phyloP scores from a whole-genome alignment of 176 grass and related monocot species.

The Oryza coarctata region DNA sequence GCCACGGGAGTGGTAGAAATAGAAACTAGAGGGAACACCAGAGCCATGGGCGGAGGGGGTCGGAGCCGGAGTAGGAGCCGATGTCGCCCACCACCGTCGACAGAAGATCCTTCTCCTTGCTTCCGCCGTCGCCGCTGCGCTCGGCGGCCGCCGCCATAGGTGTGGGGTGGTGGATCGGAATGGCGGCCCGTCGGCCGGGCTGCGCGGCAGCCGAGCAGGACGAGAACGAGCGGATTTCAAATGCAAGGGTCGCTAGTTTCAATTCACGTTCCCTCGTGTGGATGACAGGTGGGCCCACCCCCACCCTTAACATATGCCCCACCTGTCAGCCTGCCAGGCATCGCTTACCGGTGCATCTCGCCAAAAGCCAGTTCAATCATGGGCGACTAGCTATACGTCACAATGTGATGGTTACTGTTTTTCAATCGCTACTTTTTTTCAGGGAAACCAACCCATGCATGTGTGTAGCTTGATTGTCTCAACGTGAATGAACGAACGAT shows the following conservation, averaged over 20 bases:
- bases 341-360: neutral
- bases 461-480: too few relatives aligned
- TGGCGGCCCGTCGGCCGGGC: neutral
- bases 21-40: conserved; percentile 40
- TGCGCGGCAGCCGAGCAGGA: neutral
- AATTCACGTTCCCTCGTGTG: neutral
- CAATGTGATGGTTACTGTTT: too few relatives aligned
- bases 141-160: conserved; percentile 59
- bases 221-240: neutral
- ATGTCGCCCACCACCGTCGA: conserved; percentile 63
- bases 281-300: neutral
- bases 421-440: too few relatives aligned
- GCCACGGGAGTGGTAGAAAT: neutral
- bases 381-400: too few relatives aligned
- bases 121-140: neutral
- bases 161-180: neutral
- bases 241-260: neutral
- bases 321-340: neutral
- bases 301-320: neutral
- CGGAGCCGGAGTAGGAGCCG: conserved; percentile 60
- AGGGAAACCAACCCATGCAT: too few relatives aligned
- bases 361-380: too few relatives aligned
- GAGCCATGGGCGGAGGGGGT: conserved; percentile 86
- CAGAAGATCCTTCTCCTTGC: conserved; percentile 57
- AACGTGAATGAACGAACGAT: too few relatives aligned